Percentiles rank a stretch among this genome's conserved stretches.
phyloP scores from a whole-genome alignment of 495 filamentous ascomycete species.

The Penicillium canescens region DNA sequence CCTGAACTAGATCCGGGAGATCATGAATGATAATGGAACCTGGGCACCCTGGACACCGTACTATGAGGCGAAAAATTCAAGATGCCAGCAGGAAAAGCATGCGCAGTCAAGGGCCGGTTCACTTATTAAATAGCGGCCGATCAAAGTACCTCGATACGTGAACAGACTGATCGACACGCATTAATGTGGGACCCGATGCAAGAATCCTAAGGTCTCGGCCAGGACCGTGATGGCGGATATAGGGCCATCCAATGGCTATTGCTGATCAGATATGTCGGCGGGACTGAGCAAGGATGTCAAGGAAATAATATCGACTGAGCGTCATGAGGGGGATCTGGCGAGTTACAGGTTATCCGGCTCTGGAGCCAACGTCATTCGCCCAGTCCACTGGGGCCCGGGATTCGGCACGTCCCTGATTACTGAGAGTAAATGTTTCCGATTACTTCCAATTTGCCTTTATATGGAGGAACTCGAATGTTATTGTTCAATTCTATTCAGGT shows the following conservation, averaged over 20 bases:
- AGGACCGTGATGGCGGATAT: neutral
- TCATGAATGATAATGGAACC: no score
- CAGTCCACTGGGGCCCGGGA: neutral
- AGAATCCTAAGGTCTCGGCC: neutral
- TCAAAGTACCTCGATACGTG: neutral
- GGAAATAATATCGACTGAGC: no score
- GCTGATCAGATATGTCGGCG: no score
- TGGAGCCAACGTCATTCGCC: neutral
- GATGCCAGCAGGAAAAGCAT: neutral
- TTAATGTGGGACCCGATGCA: conserved; percentile 5
- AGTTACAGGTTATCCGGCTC: neutral
- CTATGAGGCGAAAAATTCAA: neutral
- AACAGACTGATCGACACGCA: neutral
- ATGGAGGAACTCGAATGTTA: no score
- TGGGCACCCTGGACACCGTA: no score
- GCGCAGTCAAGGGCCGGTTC: neutral
- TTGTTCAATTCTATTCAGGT: no score
- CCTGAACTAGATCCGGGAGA: no score
- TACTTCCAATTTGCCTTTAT: no score
- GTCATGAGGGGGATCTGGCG: neutral
- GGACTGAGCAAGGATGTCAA: no score
- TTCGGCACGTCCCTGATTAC: neutral
- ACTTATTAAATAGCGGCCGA: neutral
- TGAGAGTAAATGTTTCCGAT: neutral
- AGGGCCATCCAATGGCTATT: no score